Evolutionary conservation across 2,329 filamentous ascomycete species (phyloP).

Genomic region (Colletotrichum navitas): DNA sequence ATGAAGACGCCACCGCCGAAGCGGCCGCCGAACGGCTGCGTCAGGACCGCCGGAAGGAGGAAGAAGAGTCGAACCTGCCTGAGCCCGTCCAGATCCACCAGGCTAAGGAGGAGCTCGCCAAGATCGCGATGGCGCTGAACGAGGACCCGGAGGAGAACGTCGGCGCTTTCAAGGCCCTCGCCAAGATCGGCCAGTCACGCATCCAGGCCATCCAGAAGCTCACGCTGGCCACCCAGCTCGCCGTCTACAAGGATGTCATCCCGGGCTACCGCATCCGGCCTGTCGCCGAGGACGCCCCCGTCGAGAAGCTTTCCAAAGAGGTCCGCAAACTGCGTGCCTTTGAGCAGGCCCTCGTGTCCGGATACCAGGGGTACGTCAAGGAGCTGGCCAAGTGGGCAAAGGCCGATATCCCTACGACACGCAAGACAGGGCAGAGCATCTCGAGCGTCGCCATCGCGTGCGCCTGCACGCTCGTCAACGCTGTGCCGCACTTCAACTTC

Average conservation of each 20-base stretch:
- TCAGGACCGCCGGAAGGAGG: constrained; percentile 56
- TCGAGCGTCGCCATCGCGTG: constrained; percentile 86
- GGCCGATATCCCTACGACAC: constrained; percentile 57
- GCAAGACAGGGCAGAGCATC: constrained; percentile 62
- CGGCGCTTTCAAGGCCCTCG: constrained; percentile 81
- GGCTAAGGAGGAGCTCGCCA: constrained; percentile 93
- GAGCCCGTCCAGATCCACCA: constrained; percentile 83
- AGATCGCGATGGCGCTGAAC: constrained; percentile 83
- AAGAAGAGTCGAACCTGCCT: constrained; percentile 73
- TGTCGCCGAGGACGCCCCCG: constrained; percentile 78
- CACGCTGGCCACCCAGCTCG: constrained; percentile 85
- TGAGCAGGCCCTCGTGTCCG: constrained; percentile 87
- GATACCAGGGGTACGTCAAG: constrained; percentile 88
- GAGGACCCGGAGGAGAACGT: constrained; percentile 94
- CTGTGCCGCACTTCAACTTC: constrained; percentile 98
- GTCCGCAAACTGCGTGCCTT: constrained; percentile 85
- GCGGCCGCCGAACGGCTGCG: constrained; percentile 51
- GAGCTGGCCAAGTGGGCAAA: constrained; percentile 78
- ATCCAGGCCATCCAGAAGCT: constrained; percentile 86
- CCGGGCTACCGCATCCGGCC: constrained; percentile 95
- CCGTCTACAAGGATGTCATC: constrained; percentile 95
- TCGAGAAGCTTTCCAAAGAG: constrained; percentile 90
- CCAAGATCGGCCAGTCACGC: constrained; percentile 77
- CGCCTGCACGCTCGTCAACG: constrained; percentile 81
- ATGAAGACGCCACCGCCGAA: constrained; percentile 66